These are phyloP conservation scores for Boechera stricta DNA, from an alignment of 345 rosid species.

Conservation along the genomic window DNA sequence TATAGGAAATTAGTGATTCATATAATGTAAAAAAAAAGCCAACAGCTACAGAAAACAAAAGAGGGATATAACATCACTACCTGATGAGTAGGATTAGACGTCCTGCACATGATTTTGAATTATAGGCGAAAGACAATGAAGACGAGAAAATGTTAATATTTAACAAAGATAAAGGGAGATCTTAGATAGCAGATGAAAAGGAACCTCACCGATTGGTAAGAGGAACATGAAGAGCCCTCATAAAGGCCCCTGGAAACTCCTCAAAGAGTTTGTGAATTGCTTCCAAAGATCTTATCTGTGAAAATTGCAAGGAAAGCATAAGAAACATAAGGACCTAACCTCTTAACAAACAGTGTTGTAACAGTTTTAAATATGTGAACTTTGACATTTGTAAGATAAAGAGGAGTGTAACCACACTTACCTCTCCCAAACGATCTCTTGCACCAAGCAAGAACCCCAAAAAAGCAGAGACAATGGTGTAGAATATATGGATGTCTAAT, in stretches of 20 bases:
- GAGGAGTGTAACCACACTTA: constrained; percentile 40
- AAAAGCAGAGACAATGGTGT: constrained; percentile 82
- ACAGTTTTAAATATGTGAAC: constrained; percentile 13
- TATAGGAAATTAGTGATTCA: neutral
- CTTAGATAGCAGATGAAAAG: constrained; percentile 33
- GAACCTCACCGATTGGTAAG: constrained; percentile 57
- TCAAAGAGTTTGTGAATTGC: constrained; percentile 83
- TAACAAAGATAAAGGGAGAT: constrained; percentile 14
- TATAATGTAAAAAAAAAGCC: constrained; percentile 35
- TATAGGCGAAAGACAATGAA: constrained; percentile 21
- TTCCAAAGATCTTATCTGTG: constrained; percentile 93
- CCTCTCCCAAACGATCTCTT: constrained; percentile 98
- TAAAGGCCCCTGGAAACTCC: constrained; percentile 89
- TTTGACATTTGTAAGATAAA: constrained; percentile 22
- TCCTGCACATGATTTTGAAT: constrained; percentile 59
- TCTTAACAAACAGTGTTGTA: constrained; percentile 21
- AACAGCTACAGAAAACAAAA: constrained; percentile 25
- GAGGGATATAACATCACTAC: constrained; percentile 45
- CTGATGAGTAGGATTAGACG: constrained; percentile 52
- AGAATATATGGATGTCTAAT: constrained; percentile 79
- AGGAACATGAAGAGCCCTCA: constrained; percentile 69
- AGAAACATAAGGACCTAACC: constrained; percentile 31
- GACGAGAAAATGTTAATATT: constrained; percentile 26
- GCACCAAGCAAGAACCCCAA: constrained; percentile 98
- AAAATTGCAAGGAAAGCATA: constrained; percentile 29